Evolutionary conservation across 345 rosid genomes (phyloP).

Genomic region (Moricandia arvensis): DNA sequence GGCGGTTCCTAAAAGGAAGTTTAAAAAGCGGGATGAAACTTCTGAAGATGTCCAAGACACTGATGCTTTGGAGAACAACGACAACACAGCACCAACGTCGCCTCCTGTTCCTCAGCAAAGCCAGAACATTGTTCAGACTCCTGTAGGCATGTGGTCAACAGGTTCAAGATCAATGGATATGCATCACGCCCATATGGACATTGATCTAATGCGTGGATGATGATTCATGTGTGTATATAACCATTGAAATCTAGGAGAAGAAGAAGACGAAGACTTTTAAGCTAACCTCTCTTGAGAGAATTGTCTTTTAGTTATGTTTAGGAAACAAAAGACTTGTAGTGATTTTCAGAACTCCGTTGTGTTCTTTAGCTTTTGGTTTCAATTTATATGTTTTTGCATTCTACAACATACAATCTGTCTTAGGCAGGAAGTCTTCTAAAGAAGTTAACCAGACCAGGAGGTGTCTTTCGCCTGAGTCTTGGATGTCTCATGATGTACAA

Average conservation of each 20-base stretch:
- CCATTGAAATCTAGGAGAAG: slow-evolving; percentile 28
- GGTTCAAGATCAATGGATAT: slow-evolving; percentile 70
- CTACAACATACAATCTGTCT: background rate
- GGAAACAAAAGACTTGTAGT: background rate
- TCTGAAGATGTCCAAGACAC: slow-evolving; percentile 47
- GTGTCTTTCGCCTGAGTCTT: too few species aligned
- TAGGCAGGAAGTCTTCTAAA: background rate
- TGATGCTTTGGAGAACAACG: slow-evolving; percentile 29
- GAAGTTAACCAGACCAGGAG: background rate
- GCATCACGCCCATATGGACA: slow-evolving; percentile 65
- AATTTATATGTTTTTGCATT: background rate
- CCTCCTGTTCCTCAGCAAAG: slow-evolving; percentile 46
- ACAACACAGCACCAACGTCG: slow-evolving; percentile 38
- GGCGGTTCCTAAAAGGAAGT: slow-evolving; percentile 70
- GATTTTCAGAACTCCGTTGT: background rate
- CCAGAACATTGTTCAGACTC: slow-evolving; percentile 56
- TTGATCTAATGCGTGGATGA: slow-evolving; percentile 89
- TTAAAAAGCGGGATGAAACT: slow-evolving; percentile 50
- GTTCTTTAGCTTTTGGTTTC: background rate
- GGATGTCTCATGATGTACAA: too few species aligned
- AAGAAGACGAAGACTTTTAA: background rate
- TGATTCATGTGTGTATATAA: slow-evolving; percentile 35
- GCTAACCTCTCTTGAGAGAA: background rate
- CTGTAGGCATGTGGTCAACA: slow-evolving; percentile 61
- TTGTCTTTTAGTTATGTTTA: background rate